Evolutionary conservation across 1,139 yeast genomes (phyloP), one percentile per base, ranked within the genome.

Genomic region (Kurtzmaniella quercitrusa): DNA sequence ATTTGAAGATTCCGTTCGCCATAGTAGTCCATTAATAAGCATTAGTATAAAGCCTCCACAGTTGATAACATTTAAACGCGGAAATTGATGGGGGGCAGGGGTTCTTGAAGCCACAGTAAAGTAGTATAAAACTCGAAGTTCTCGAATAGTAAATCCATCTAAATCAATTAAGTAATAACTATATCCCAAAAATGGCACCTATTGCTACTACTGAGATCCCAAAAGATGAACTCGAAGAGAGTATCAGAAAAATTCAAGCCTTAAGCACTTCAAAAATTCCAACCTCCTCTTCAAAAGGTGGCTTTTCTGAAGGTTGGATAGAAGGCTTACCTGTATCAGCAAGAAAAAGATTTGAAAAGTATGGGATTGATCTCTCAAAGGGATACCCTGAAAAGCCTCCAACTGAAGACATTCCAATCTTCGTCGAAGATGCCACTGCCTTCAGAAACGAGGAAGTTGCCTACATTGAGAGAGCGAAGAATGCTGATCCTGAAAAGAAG

Each of bases 341-440:
- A 5, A 56, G 54, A 26, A 52, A 51, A 15, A 59, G 78, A 44
- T 63, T 59, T 30, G 60, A 54, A 30, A 63, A 61, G 26, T 61
- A 63, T 38, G 68, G 68, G n/a, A 52, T 73, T 43, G 77, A 74
- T 47, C 50, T 71, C 21, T 59, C 71, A 3, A 49, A 61, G 40
- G 78, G 78, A 2, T 73, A 73, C 50, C 78, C 78, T 6, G 65
- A 57, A 41, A 54, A 68, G 42, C 55, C 57, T 18, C 72, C 75
- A 14, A 40, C 42, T 19, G 50, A 42, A 6, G 45, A 48, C 15
- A 47, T 52, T 40, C 56, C 56, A 8, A 42, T 43, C n/a, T 52
- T 45, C 42, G 38, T 50, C 14, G 56, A 53, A 38, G 53, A 51
- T 33, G 56, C 55, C 3, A 39, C 14, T 39, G 47, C 49, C 12